Conservation (phyloP, 1,139 yeast genomes). For the Debaryomycetaceae sp. region DNA sequence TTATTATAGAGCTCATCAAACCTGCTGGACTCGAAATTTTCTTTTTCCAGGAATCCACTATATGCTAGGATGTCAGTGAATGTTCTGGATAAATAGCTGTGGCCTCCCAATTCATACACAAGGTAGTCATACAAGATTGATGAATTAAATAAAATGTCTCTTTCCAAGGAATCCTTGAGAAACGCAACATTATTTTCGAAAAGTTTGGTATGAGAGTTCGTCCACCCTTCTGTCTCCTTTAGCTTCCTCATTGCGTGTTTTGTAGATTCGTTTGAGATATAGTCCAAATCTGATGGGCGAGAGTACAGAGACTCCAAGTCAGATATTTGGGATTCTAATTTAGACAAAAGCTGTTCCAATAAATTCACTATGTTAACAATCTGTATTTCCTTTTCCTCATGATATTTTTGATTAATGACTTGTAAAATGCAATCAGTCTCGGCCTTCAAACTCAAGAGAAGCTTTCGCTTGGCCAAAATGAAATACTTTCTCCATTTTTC, state of each 20-base stretch:
- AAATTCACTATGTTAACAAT: conserved; percentile 12
- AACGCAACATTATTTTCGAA: conserved; percentile 40
- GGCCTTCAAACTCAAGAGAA: conserved; percentile 42
- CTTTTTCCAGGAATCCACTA: background rate
- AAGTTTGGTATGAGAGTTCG: conserved; percentile 33
- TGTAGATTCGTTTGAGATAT: conserved; percentile 41
- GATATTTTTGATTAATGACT: conserved; percentile 6
- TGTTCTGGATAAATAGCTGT: conserved; percentile 16
- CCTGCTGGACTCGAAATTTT: background rate
- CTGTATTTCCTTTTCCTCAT: background rate
- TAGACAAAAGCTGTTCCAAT: conserved; percentile 24
- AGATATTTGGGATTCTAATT: conserved; percentile 38
- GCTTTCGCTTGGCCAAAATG: conserved; percentile 56
- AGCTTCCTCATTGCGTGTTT: conserved; percentile 42
- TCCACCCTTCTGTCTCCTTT: conserved; percentile 56
- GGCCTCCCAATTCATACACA: conserved; percentile 25
- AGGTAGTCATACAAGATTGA: conserved; percentile 46
- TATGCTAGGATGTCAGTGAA: conserved; percentile 10
- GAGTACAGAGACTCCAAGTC: conserved; percentile 51
- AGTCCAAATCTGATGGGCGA: conserved; percentile 49
- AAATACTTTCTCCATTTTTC: conserved; percentile 48
- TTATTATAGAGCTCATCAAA: background rate
- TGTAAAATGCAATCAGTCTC: conserved; percentile 31
- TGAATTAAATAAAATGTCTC: conserved; percentile 53
- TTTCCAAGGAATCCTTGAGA: conserved; percentile 46